Evolutionary conservation across 2,329 filamentous ascomycete species (phyloP), one percentile per base, ranked within the genome.

Genomic region (Talaromyces sp.): DNA sequence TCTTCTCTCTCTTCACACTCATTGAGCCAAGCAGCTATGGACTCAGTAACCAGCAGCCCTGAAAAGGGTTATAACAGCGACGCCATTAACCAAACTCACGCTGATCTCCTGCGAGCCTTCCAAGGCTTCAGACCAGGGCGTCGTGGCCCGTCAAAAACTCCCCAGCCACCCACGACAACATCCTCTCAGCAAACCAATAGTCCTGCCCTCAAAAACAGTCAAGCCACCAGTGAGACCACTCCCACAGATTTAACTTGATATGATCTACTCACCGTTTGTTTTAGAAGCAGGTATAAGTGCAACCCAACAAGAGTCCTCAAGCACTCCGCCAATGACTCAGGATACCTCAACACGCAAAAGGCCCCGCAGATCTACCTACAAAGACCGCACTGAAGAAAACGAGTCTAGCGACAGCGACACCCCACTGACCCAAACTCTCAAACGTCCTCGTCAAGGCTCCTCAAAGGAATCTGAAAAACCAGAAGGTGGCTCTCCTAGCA

Each of bases 81-180:
- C 22, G 11, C 10, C 3, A 54, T 7, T 9, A 28, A 45, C 8
- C 25, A 59, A 19, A 48, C 43, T 21, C 35, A 31, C 21, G 33
- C 43, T 17, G 37, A 50, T 22, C 53, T 59, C 1, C 33, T 59
- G 8, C 43, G 52, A 43, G 31, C 53, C 1, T 59, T 59, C 28
- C 45, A 56, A 8, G 52, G 17, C 39, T 59, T 31, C 37, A 56
- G 22, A 8, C 46, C 45, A 37, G 48, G 33, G 3, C 52, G 36
- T 36, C 25, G 28, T 45, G 45, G n/a, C 8, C 1, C 19, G 1
- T 41, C 57, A 5, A 40, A 28, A 0, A 41, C 52, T 3, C 52
- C 36, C 5, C 57, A 50, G 28, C 45, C 28, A 3, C 15, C 54
- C 2, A 51, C 35, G 7, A n/a, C 36, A 8, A 21, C 45, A 3